phyloP scores from a whole-genome alignment of 768 basidiomycete species.

The Mycena amicta region DNA sequence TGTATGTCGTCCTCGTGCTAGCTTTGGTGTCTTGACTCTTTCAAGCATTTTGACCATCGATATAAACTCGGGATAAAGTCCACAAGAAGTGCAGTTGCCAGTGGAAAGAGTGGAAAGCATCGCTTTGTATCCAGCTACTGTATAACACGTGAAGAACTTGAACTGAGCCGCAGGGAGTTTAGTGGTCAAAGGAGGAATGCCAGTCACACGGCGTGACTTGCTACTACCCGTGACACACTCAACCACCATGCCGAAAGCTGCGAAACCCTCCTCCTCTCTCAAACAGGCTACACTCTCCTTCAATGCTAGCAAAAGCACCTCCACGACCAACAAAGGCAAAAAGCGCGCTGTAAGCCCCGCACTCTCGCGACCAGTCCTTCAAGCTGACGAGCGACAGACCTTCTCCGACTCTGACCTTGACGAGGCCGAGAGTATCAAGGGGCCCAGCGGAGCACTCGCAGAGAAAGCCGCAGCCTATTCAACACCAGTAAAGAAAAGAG shows the following conservation, averaged over 20 bases:
- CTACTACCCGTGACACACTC: neutral
- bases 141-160: too few relatives aligned
- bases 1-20: too few relatives aligned
- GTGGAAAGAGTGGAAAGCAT: too few relatives aligned
- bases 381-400: neutral
- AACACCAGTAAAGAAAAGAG: neutral
- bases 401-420: neutral
- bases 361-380: too few relatives aligned
- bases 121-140: too few relatives aligned
- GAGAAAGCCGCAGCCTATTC: neutral
- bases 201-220: neutral
- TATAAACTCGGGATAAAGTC: too few relatives aligned
- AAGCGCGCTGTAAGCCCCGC: too few relatives aligned
- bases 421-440: neutral
- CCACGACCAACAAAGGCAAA: neutral
- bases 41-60: too few relatives aligned
- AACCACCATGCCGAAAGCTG: neutral
- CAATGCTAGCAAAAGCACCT: neutral
- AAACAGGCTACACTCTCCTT: slow-evolving; percentile 1
- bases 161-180: too few relatives aligned
- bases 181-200: too few relatives aligned
- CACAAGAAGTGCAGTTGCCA: too few relatives aligned
- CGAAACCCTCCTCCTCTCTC: slow-evolving; percentile 1
- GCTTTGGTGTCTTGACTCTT: too few relatives aligned
- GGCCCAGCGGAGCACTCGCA: neutral